A percentile compares a stretch with the other conserved stretches of the same genome.
These are phyloP conservation scores for Dioscorea dumetorum DNA, from an alignment of 106 monocot genomes.

Conservation along the genomic window DNA sequence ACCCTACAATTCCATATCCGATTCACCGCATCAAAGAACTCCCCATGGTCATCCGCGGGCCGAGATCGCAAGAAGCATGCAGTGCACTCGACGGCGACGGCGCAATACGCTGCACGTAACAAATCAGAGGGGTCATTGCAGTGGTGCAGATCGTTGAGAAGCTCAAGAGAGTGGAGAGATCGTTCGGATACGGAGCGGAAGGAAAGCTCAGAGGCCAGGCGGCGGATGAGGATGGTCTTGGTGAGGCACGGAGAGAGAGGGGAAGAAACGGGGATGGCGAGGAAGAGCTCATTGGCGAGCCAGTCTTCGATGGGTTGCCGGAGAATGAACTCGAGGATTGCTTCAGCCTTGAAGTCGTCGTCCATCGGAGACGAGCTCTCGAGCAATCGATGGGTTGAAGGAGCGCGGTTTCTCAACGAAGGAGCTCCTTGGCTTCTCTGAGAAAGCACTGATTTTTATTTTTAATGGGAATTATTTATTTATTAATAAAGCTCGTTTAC, in stretches of 20 bases:
- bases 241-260: slow-evolving; percentile 20
- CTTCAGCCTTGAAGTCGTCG: no score
- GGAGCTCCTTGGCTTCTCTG: no score
- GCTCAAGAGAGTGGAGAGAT: slow-evolving; percentile 32
- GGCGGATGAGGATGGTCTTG: slow-evolving; percentile 38
- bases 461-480: no score
- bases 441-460: not conserved
- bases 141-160: slow-evolving; percentile 29
- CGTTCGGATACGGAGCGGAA: slow-evolving; percentile 6
- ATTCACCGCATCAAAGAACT: slow-evolving; percentile 6
- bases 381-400: no score
- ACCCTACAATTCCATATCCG: slow-evolving; percentile 26
- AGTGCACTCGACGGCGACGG: slow-evolving; percentile 22
- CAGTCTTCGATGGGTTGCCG: slow-evolving; percentile 30
- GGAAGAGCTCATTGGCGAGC: slow-evolving; percentile 18
- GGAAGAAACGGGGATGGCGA: slow-evolving; percentile 17
- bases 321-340: slow-evolving; percentile 46
- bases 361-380: no score
- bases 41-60: not conserved
- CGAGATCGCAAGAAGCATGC: slow-evolving; percentile 4
- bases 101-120: slow-evolving; percentile 22
- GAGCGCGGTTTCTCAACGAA: no score
- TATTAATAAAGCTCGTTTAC: no score
- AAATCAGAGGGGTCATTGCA: not conserved
- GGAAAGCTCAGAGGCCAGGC: slow-evolving; percentile 20